These are phyloP conservation scores for Lachancea waltii DNA, from an alignment of 805 yeast genomes.

Conservation along the genomic window DNA sequence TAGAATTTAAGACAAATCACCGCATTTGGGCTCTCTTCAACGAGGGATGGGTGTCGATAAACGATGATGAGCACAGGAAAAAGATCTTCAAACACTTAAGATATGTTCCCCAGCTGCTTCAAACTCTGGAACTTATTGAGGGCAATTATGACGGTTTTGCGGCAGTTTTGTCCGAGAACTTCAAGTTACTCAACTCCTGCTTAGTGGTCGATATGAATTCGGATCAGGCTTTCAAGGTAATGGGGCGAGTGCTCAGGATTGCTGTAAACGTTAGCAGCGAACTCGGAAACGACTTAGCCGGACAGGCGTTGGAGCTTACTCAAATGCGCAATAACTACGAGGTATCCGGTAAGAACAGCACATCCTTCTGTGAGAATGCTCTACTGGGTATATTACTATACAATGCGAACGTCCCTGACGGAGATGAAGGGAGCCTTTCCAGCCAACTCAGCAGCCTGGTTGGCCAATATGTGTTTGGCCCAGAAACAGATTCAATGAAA, in stretches of 20 bases:
- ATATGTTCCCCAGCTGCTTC: slow-evolving; percentile 28
- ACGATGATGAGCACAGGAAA: slow-evolving; percentile 31
- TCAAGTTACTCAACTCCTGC: slow-evolving; percentile 21
- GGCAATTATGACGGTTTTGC: slow-evolving; percentile 12
- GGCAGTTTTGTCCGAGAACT: slow-evolving; percentile 14
- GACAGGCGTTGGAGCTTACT: slow-evolving; percentile 19
- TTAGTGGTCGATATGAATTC: slow-evolving; percentile 22
- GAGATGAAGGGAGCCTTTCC: background rate
- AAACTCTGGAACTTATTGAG: slow-evolving; percentile 15
- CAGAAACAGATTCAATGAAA: slow-evolving; percentile 12
- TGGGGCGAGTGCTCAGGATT: slow-evolving; percentile 17
- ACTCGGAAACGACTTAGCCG: slow-evolving; percentile 13
- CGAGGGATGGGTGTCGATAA: slow-evolving; percentile 34
- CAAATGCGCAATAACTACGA: slow-evolving; percentile 16
- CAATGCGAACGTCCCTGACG: slow-evolving; percentile 1
- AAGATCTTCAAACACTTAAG: slow-evolving; percentile 39
- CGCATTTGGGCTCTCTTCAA: slow-evolving; percentile 47
- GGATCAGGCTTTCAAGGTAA: slow-evolving; percentile 20
- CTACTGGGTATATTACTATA: slow-evolving; percentile 22
- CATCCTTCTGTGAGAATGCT: slow-evolving; percentile 16
- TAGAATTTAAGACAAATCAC: slow-evolving; percentile 37
- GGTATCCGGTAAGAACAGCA: slow-evolving; percentile 17
- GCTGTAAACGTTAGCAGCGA: slow-evolving; percentile 3
- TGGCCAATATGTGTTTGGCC: background rate
- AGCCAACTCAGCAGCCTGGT: background rate